Percentiles rank a stretch among this genome's conserved stretches.
Conservation (phyloP, 2,329 filamentous ascomycete genomes). For the Gaeumannomyces sp. region DNA sequence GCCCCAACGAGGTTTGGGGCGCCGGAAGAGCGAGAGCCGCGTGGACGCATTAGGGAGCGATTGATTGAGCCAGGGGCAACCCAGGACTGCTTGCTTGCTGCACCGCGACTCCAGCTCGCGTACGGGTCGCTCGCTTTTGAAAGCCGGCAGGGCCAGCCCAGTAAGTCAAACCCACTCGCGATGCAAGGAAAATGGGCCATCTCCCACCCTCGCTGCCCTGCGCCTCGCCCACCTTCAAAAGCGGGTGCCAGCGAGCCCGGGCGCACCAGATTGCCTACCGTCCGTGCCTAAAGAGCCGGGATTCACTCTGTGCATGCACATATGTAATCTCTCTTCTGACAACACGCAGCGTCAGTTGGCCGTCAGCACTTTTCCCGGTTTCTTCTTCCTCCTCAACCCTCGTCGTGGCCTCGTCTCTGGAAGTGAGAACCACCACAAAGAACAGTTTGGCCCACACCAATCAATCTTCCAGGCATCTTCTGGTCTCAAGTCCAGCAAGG, state of each 20-base stretch:
- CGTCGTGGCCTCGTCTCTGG: too few species aligned
- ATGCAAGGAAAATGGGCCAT: neutral
- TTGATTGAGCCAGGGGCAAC: neutral
- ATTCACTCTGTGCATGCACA: neutral
- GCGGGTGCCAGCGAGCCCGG: neutral
- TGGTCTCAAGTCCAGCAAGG: too few species aligned
- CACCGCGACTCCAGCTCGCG: too few species aligned
- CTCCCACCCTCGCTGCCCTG: neutral
- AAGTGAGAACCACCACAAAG: too few species aligned
- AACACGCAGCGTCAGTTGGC: neutral
- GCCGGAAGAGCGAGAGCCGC: neutral
- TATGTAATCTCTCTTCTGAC: neutral
- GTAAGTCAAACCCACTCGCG: neutral
- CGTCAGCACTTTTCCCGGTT: neutral
- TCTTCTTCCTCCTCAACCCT: neutral
- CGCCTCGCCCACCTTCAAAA: neutral
- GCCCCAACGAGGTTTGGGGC: too few species aligned
- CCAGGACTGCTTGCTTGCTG: neutral
- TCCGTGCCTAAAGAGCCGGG: neutral
- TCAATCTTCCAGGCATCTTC: too few species aligned
- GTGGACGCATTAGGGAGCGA: neutral
- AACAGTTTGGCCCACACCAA: too few species aligned
- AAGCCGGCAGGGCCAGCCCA: neutral
- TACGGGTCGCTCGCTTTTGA: neutral
- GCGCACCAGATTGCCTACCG: neutral